Evolutionary conservation across 2,329 filamentous ascomycete species (phyloP).

Genomic region (Cordyceps javanica): DNA sequence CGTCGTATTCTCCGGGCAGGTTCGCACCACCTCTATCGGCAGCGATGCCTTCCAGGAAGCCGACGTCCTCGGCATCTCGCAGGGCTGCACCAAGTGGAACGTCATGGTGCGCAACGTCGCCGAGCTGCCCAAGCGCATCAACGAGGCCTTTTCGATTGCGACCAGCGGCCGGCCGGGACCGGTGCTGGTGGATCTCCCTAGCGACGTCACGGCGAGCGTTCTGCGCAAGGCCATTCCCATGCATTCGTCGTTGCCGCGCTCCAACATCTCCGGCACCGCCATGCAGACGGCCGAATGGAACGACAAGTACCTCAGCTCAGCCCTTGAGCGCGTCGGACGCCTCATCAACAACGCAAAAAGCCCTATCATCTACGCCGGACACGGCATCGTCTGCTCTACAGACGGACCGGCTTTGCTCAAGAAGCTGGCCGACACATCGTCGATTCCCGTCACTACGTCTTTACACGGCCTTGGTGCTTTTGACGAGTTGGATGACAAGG

Average conservation of each 20-base stretch:
- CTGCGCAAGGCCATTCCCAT: background rate
- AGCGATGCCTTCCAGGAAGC: conserved; percentile 97
- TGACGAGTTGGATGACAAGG: conserved; percentile 89
- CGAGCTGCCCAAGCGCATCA: conserved; percentile 87
- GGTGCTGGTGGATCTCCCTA: conserved; percentile 68
- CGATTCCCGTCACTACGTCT: conserved; percentile 92
- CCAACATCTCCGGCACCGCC: too few relatives aligned
- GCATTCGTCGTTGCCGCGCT: background rate
- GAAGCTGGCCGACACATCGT: conserved; percentile 79
- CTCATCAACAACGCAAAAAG: conserved; percentile 88
- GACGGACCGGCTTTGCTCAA: conserved; percentile 75
- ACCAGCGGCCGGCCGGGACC: conserved; percentile 89
- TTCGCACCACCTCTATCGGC: conserved; percentile 81
- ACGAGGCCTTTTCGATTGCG: conserved; percentile 97
- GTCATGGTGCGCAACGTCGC: conserved; percentile 95
- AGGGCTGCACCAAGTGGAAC: conserved; percentile 98
- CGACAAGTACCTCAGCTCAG: too few relatives aligned
- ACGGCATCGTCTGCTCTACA: conserved; percentile 75
- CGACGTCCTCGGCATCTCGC: conserved; percentile 87
- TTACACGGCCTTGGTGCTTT: conserved; percentile 89
- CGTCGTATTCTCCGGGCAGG: conserved; percentile 93
- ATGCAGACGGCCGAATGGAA: too few relatives aligned
- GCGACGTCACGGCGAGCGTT: background rate
- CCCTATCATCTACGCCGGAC: conserved; percentile 90
- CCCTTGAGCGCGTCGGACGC: conserved; percentile 73